phyloP scores from a whole-genome alignment of 768 basidiomycete genomes.

The Auricularia cornea region DNA sequence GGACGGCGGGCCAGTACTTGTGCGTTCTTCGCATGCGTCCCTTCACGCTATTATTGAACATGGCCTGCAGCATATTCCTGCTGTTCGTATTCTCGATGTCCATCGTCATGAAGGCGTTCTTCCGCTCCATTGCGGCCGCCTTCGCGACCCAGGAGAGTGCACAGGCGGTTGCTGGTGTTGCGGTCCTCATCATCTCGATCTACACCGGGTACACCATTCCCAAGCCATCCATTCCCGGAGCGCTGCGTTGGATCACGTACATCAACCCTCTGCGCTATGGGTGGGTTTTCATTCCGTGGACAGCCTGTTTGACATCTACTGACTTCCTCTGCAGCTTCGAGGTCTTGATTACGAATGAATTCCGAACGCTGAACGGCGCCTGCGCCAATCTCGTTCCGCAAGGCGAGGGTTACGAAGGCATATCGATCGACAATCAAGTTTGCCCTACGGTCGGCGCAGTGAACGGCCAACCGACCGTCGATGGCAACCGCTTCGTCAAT shows the following conservation, averaged over 20 bases:
- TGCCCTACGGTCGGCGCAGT: conserved; percentile 68
- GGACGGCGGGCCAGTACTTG: conserved; percentile 8
- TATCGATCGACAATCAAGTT: conserved; percentile 56
- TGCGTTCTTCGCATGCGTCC: background rate
- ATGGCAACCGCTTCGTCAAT: conserved; percentile 45
- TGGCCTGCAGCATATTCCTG: conserved; percentile 64
- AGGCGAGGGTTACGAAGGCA: conserved; percentile 52
- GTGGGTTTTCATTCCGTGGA: too few species aligned
- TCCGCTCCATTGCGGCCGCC: conserved; percentile 60
- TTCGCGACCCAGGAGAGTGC: conserved; percentile 54
- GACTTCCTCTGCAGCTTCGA: conserved; percentile 50
- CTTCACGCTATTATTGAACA: background rate
- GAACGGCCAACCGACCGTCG: conserved; percentile 45
- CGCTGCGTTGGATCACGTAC: conserved; percentile 50
- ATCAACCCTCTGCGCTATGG: conserved; percentile 57
- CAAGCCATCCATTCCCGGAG: conserved; percentile 55
- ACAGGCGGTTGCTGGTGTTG: conserved; percentile 48
- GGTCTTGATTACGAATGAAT: conserved; percentile 71
- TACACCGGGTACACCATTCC: conserved; percentile 60
- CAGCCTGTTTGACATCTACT: too few species aligned
- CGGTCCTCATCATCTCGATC: conserved; percentile 44
- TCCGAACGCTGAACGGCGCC: conserved; percentile 55
- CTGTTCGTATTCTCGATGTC: conserved; percentile 43
- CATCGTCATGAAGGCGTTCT: conserved; percentile 76
- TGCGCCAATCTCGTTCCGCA: conserved; percentile 54